phyloP scores from a whole-genome alignment of 2,329 filamentous ascomycete species.

The Curvularia lunata region DNA sequence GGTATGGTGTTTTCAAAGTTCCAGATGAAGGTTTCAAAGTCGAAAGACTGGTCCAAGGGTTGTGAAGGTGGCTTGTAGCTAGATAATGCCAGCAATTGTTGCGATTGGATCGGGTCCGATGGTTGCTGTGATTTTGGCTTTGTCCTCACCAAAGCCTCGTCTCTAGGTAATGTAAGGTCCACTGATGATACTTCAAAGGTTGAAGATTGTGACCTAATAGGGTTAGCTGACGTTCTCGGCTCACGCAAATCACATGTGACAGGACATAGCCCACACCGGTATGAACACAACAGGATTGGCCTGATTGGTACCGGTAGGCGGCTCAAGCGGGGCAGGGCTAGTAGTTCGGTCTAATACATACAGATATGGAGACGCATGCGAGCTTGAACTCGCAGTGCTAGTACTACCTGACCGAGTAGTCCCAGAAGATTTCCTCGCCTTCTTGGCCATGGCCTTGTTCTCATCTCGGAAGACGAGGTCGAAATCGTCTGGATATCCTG shows the following conservation, averaged over 20 bases:
- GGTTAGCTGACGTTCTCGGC: slow-evolving; percentile 17
- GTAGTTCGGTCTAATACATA: slow-evolving; percentile 26
- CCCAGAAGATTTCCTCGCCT: slow-evolving; percentile 58
- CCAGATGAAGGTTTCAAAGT: slow-evolving; percentile 42
- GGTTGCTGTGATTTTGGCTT: slow-evolving; percentile 23
- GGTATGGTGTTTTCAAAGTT: slow-evolving; percentile 38
- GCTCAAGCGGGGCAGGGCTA: slow-evolving; percentile 1
- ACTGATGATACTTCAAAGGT: slow-evolving; percentile 25
- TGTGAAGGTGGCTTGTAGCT: slow-evolving; percentile 23
- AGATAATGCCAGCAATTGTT: slow-evolving; percentile 32
- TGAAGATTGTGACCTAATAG: slow-evolving; percentile 29
- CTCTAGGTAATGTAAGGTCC: slow-evolving; percentile 10
- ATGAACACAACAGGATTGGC: background rate
- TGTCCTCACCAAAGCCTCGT: slow-evolving; percentile 11
- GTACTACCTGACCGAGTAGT: slow-evolving; percentile 22
- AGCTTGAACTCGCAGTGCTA: slow-evolving; percentile 27
- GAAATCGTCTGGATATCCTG: slow-evolving; percentile 65
- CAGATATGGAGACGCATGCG: slow-evolving; percentile 41
- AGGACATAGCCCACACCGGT: slow-evolving; percentile 1
- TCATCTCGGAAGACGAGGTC: slow-evolving; percentile 76
- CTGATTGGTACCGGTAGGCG: background rate
- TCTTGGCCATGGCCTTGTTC: slow-evolving; percentile 69
- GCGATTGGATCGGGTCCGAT: slow-evolving; percentile 18
- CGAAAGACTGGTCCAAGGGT: slow-evolving; percentile 21
- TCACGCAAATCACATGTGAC: slow-evolving; percentile 1